Base-by-base conservation (phyloP, 257 asterid species). In the Plantago ovata region DNA sequence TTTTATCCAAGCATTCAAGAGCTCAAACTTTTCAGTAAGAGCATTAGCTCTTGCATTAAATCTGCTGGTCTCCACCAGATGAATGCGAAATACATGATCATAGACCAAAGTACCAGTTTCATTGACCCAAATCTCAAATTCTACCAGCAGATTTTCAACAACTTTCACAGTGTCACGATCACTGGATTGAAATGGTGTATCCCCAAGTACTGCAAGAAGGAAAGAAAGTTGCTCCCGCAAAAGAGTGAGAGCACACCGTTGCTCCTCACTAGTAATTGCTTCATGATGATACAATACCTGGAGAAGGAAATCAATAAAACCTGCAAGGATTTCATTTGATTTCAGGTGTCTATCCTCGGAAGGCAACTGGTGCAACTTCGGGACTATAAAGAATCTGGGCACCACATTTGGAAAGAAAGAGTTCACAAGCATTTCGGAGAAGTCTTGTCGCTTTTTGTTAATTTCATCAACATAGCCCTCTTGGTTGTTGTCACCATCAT, bases 181-280 rank as follows among this genome's bases (percentile, higher is more conserved):
- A 15, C 14, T 18, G 22, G 36, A 13, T 15, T 22, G 42, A 18
- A 46, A 24, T 14, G 39, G 8, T 3, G 15, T 3, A 28, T 72
- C 70, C 6, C 69, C 59, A 18, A 66, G 59, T 50, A 66, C 33
- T 7, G 69, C 36, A 21, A 62, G 21, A 38, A 67, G 60, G 51
- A 51, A 62, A 5, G 60, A 51, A 28, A 72, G 43, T 40, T 52
- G 50, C 44, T 38, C 33, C 9, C 7, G 16, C n/a, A 55, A 56
- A 32, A n/a, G n/a, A n/a, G n/a, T n/a, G n/a, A 44, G 15, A 11
- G 33, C 3, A 9, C 12, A 21, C 11, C 43, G 10, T 15, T 32
- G 15, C 44, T 50, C 64, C 32, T 19, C n/a, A 36, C 21, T 11
- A 55, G 16, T 12, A 15, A 11, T 11, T 39, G 51, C 40, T 9